Base-by-base conservation (phyloP, 2,329 filamentous ascomycete genomes). In the Septoria linicola region DNA sequence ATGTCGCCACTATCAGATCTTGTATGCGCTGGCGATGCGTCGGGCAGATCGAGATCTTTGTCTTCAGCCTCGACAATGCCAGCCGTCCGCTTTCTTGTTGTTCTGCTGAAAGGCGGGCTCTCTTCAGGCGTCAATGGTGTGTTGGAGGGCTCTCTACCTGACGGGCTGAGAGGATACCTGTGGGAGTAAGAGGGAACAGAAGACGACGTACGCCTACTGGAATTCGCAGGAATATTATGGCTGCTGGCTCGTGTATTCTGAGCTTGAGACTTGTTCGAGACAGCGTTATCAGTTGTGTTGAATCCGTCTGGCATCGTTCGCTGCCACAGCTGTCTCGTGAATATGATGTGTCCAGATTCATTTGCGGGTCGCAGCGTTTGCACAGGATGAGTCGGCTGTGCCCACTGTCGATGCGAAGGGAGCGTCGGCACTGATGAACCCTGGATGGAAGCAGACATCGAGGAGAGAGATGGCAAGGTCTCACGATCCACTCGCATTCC, bases 1-100 rank as follows among this genome's bases (percentile, higher is more conserved):
- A 71, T 67, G 41, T 77, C 74, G 51, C 66, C 71, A 13, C 70
- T 68, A 16, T 55, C 64, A 23, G 59, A 60, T 39, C 61, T 59
- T 13, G 58, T 62, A 35, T 68, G 65, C 16, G 59, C 52, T 40
- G 67, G 64, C 32, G 59, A 58, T 14, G 45, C 51, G 39, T 59
- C 54, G 21, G 51, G 51, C 40, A 51, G 54, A 37, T 64, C 61
- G 21, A 62, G 37, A 19, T 58, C 57, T 56, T 65, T 61, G 56
- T 67, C 65, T 39, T 68, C 62, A 23, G 58, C 51, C 47, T 68
- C 66, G 37, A 66, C 58, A 55, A 61, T 54, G 48, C 60, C 59
- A 30, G 62, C 63, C 30, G 54, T 65, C 5, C 68, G 61, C 54
- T 69, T 70, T 36, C 66, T 65, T 54, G 64, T 63, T 44, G 56